These are phyloP conservation scores for Apiospora aurea DNA, from an alignment of 2,329 filamentous ascomycete genomes.

Conservation along the genomic window DNA sequence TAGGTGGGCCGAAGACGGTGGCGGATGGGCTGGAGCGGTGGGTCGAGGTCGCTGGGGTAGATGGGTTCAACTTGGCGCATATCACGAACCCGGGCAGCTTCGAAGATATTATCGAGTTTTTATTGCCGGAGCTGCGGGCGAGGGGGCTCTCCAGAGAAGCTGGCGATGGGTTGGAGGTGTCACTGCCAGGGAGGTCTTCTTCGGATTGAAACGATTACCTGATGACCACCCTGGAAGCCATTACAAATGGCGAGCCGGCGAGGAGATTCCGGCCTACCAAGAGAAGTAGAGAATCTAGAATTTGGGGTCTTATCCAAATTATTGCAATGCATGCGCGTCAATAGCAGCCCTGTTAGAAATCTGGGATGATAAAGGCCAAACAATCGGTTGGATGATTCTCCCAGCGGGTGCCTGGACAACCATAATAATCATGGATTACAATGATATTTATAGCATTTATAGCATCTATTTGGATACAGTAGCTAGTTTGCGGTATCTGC, in stretches of 20 bases:
- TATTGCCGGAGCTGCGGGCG: constrained; percentile 36
- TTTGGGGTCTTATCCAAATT: too few relatives aligned
- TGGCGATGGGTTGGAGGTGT: constrained; percentile 30
- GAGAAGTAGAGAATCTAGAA: not conserved
- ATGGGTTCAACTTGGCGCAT: constrained; percentile 38
- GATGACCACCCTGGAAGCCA: constrained; percentile 60
- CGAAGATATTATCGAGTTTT: constrained; percentile 36
- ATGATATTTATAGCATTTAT: too few relatives aligned
- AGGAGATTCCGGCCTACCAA: constrained; percentile 31
- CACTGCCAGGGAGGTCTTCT: constrained; percentile 34
- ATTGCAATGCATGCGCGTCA: too few relatives aligned
- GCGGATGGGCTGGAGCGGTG: constrained; percentile 37
- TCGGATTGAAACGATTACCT: constrained; percentile 54
- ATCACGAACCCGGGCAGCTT: constrained; percentile 36
- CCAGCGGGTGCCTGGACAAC: too few relatives aligned
- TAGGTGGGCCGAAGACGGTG: constrained; percentile 36
- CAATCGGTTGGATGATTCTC: too few relatives aligned
- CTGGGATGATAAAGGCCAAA: too few relatives aligned
- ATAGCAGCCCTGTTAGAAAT: too few relatives aligned
- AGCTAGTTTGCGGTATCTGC: too few relatives aligned
- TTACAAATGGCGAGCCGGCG: constrained; percentile 36
- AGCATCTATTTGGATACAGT: too few relatives aligned
- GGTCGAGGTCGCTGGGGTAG: constrained; percentile 34
- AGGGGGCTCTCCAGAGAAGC: constrained; percentile 47
- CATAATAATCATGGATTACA: too few relatives aligned